These are phyloP conservation scores for Prunus padus DNA, from an alignment of 306 rosid genomes.

Conservation along the genomic window DNA sequence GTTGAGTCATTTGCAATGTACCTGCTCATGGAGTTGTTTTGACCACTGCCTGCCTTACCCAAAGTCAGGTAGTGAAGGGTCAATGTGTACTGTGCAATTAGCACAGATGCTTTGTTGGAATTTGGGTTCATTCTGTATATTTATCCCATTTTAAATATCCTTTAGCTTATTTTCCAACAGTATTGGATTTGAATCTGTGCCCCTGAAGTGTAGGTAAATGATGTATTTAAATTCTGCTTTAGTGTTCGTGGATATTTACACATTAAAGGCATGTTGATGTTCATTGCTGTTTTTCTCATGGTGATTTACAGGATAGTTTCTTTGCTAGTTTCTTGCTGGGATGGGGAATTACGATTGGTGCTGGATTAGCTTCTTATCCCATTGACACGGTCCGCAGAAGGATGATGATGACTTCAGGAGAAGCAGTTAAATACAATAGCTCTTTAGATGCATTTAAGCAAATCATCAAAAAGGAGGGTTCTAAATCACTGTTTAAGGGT, in stretches of 20 bases:
- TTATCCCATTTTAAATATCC: not conserved
- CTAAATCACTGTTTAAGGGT: slow-evolving; percentile 87
- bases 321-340: slow-evolving; percentile 85
- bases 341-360: slow-evolving; percentile 86
- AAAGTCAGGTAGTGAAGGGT: not conserved
- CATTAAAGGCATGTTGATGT: not conserved
- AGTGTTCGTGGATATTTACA: not conserved
- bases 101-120: not conserved
- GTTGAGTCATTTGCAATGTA: not conserved
- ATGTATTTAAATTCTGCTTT: not conserved
- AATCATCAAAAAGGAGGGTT: slow-evolving; percentile 70
- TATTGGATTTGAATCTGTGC: not conserved
- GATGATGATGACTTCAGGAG: slow-evolving; percentile 99
- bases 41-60: not conserved
- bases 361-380: slow-evolving; percentile 87
- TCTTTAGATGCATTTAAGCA: slow-evolving; percentile 73
- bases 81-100: not conserved
- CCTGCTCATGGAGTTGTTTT: not conserved
- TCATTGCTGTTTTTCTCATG: slow-evolving; percentile 18
- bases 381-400: slow-evolving; percentile 86
- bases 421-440: slow-evolving; percentile 81
- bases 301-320: slow-evolving; percentile 75
- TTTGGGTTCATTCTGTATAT: not conserved
- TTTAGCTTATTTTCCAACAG: not conserved
- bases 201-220: not conserved